These are phyloP conservation scores for Cucurbita moschata DNA, from an alignment of 306 rosid species.

Conservation along the genomic window DNA sequence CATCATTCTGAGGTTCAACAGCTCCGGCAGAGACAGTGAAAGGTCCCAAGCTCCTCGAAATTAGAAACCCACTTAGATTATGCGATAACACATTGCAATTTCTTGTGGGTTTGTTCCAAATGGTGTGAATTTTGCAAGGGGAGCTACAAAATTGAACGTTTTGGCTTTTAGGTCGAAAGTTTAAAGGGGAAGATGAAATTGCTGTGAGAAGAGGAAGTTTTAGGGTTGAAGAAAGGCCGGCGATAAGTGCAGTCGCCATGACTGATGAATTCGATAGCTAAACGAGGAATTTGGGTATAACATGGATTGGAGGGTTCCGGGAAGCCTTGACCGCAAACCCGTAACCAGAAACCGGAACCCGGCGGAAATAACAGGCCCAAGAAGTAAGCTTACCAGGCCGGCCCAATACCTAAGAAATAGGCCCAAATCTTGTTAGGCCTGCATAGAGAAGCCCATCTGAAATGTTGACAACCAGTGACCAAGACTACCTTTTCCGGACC, in stretches of 20 bases:
- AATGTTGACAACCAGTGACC: too few relatives aligned
- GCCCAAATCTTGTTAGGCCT: not conserved
- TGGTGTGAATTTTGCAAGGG: conserved; percentile 16
- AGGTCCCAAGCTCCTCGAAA: conserved; percentile 18
- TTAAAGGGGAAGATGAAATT: conserved; percentile 13
- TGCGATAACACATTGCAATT: conserved; percentile 16
- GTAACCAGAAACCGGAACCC: not conserved
- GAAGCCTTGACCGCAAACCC: not conserved
- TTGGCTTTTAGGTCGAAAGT: not conserved
- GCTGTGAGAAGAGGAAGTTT: conserved; percentile 10
- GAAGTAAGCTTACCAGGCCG: not conserved
- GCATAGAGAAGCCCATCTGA: not conserved
- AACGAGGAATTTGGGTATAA: not conserved
- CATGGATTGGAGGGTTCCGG: not conserved
- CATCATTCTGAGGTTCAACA: conserved; percentile 37
- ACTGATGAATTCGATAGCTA: conserved; percentile 5
- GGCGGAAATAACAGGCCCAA: not conserved
- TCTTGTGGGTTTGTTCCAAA: conserved; percentile 7
- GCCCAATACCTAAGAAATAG: not conserved
- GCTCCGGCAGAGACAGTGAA: conserved; percentile 12
- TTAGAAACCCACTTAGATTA: conserved; percentile 13
- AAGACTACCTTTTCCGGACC: too few relatives aligned
- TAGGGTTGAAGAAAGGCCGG: conserved; percentile 24
- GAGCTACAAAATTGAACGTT: conserved; percentile 10
- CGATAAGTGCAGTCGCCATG: conserved; percentile 34